Conservation (phyloP, 768 basidiomycete species). For the Tulasnella sp. region DNA sequence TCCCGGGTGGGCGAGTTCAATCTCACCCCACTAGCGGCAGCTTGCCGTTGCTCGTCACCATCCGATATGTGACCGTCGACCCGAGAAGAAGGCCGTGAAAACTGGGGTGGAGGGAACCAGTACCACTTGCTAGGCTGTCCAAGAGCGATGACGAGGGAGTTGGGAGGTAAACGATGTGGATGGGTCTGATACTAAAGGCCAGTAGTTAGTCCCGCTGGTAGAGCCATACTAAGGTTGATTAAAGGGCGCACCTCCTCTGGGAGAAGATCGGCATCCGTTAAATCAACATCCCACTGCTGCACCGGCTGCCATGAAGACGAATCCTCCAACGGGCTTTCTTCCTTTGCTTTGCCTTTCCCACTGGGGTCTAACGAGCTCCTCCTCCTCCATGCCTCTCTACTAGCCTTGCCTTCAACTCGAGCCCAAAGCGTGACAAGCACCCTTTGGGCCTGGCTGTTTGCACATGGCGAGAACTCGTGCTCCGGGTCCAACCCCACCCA, state of each 20-base stretch:
- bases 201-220: background rate
- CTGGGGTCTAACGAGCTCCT: constrained; percentile 6
- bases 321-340: constrained; percentile 31
- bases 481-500: constrained; percentile 54
- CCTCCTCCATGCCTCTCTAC: constrained; percentile 21
- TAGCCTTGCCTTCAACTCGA: constrained; percentile 34
- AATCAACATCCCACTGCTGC: constrained; percentile 57
- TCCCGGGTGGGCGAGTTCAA: background rate
- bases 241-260: constrained; percentile 49
- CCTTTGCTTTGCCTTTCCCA: constrained; percentile 40
- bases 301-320: constrained; percentile 53
- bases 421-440: constrained; percentile 57
- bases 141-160: constrained; percentile 61
- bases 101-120: constrained; percentile 40
- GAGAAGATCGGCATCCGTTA: constrained; percentile 50
- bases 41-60: constrained; percentile 17
- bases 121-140: constrained; percentile 53
- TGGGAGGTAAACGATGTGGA: constrained; percentile 52
- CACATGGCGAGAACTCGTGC: constrained; percentile 48
- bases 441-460: constrained; percentile 44
- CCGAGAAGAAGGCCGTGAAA: constrained; percentile 21
- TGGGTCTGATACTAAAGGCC: constrained; percentile 22
- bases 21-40: constrained; percentile 12
- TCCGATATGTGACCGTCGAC: constrained; percentile 26
- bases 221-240: constrained; percentile 18